Percentiles rank a stretch among this genome's conserved stretches.
These are phyloP conservation scores for Lecanicillium sp. DNA, from an alignment of 2,329 filamentous ascomycete genomes.

Conservation along the genomic window DNA sequence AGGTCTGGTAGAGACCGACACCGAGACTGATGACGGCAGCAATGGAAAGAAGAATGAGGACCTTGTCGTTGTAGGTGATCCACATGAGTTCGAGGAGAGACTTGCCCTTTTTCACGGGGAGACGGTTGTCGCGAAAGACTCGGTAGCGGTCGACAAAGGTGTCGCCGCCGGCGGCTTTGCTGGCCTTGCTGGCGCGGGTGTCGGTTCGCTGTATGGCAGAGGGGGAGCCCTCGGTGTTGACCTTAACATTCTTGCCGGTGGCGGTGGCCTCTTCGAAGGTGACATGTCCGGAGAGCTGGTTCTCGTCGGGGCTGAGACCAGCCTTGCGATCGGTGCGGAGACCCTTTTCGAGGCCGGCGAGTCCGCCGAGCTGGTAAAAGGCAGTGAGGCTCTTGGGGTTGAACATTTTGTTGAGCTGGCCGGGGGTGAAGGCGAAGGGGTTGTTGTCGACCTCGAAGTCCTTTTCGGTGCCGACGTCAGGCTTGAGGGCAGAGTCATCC, in stretches of 20 bases:
- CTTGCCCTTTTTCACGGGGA: conserved; percentile 71
- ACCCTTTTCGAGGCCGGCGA: conserved; percentile 72
- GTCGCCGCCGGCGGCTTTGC: conserved; percentile 24
- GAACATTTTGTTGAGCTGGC: conserved; percentile 78
- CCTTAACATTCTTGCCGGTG: conserved; percentile 34
- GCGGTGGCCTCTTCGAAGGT: conserved; percentile 64
- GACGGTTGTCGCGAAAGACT: conserved; percentile 64
- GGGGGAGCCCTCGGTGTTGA: conserved; percentile 26
- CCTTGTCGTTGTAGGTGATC: conserved; percentile 82
- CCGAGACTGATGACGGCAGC: conserved; percentile 69
- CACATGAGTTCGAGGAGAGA: conserved; percentile 67
- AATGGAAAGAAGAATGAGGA: conserved; percentile 63
- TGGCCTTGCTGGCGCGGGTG: conserved; percentile 11
- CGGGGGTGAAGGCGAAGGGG: conserved; percentile 78
- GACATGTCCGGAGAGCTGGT: conserved; percentile 55
- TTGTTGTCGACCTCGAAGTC: conserved; percentile 75
- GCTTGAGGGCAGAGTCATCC: conserved; percentile 63
- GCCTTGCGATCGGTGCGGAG: conserved; percentile 64
- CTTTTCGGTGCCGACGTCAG: conserved; percentile 67
- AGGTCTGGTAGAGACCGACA: conserved; percentile 69
- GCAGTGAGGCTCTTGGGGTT: conserved; percentile 83
- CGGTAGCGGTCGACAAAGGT: conserved; percentile 60
- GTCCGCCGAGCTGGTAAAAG: conserved; percentile 73
- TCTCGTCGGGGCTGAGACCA: conserved; percentile 74
- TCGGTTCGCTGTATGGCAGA: conserved; percentile 5